Conservation (phyloP, 306 rosid genomes). For the Casuarina cunninghamiana region DNA sequence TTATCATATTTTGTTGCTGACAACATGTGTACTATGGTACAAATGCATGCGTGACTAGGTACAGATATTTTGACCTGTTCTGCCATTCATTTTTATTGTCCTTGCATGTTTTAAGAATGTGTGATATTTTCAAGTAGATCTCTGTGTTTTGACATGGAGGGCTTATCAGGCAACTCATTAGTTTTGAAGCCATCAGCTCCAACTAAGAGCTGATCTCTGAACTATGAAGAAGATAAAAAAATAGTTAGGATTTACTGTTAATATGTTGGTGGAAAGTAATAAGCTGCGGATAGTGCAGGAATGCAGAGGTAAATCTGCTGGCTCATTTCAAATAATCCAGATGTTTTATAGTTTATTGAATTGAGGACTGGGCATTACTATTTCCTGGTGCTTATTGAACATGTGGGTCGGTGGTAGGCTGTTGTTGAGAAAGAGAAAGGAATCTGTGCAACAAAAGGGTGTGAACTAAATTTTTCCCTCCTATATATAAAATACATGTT, state of each 20-base stretch:
- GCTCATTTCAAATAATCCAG: neutral
- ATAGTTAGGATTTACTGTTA: neutral
- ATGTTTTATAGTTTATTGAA: neutral
- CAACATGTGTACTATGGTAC: neutral
- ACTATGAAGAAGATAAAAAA: neutral
- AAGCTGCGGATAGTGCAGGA: neutral
- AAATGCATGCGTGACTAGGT: neutral
- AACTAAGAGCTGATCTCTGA: neutral
- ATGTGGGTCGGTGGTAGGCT: neutral
- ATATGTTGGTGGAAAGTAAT: neutral
- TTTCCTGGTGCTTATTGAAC: neutral
- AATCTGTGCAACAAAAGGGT: no score
- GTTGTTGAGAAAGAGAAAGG: neutral
- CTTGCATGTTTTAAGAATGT: neutral
- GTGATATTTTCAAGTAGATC: neutral
- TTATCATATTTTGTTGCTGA: neutral
- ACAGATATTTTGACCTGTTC: neutral
- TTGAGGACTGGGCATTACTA: neutral
- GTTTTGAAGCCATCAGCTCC: neutral
- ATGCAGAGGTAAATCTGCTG: neutral
- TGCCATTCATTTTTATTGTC: neutral
- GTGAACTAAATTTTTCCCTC: slow-evolving; percentile 1
- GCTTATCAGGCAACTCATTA: neutral
- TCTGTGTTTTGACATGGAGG: neutral
- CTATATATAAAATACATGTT: neutral